phyloP scores from a whole-genome alignment of 768 basidiomycete genomes.

The Agaricus blazei region DNA sequence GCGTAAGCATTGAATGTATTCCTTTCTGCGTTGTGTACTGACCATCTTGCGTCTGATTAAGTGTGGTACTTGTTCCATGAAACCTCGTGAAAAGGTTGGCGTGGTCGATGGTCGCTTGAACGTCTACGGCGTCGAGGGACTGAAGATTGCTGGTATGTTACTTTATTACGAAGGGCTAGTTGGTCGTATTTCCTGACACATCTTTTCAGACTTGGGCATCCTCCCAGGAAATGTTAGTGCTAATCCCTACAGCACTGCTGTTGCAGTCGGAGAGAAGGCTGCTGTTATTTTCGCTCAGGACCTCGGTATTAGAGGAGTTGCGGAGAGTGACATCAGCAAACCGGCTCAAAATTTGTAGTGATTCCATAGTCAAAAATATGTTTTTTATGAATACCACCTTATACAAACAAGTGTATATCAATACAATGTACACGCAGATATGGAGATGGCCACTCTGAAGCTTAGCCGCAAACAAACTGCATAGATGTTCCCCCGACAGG shows the following conservation, averaged over 20 bases:
- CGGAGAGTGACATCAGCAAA: slow-evolving; percentile 1
- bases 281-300: slow-evolving; percentile 56
- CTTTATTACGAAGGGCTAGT: no score
- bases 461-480: no score
- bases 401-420: no score
- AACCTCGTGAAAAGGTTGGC: slow-evolving; percentile 48
- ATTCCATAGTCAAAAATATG: no score
- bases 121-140: slow-evolving; percentile 52
- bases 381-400: no score
- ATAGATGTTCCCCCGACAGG: no score
- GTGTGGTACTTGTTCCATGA: slow-evolving; percentile 70
- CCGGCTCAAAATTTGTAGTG: no score
- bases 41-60: slow-evolving; percentile 15
- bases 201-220: slow-evolving; percentile 13
- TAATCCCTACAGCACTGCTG: slow-evolving; percentile 37
- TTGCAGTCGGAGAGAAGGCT: slow-evolving; percentile 58
- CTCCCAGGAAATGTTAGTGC: slow-evolving; percentile 9
- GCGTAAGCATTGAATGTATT: slow-evolving; percentile 25
- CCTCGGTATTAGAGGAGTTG: slow-evolving; percentile 21
- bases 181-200: slow-evolving; percentile 1
- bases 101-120: slow-evolving; percentile 60
- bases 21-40: background rate
- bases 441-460: no score
- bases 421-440: no score
- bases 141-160: slow-evolving; percentile 44